Base-by-base conservation (phyloP, 2,329 filamentous ascomycete genomes). In the Beauveria caledonica region DNA sequence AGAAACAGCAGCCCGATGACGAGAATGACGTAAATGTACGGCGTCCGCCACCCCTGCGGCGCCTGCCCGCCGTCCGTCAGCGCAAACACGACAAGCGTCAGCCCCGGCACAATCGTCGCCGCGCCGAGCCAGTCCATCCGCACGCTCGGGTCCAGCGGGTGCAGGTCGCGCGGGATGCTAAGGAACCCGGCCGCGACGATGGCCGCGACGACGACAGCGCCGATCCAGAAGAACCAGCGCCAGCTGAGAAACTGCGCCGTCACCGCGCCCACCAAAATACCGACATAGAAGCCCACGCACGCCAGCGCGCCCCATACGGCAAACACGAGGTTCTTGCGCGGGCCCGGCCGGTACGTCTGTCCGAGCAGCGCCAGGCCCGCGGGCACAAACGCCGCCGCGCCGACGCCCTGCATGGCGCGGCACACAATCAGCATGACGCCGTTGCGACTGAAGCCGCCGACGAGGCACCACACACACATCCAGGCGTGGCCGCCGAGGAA, bases 41-140 rank as follows among this genome's bases (percentile, higher is more conserved):
- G 86, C 0, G 86, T 90, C n/a, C 72, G 76, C 88, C 89, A 93
- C 1, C 86, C 83, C 3, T 84, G 69, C 0, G 85, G 81, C 0
- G 87, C 87, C 69, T 90, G 84, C 0, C 85, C 82, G 8, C 85
- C 86, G 52, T 90, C 86, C 0, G 89, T 92, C 56, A 94, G 81
- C 0, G 89, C 87, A 66, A 86, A 93, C 0, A 91, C 86, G 64
- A 90, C 77, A 27, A 94, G 77, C 2, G 88, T 78, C 13, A 92
- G 71, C 0, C 86, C 89, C 0, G 80, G 78, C 0, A 89, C 78
- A 17, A 87, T 86, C 15, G 86, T 80, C 2, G 71, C 68, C 1
- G 81, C 73, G 0, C 88, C 88, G 60, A 78, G 74, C 81, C 85
- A 91, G 68, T 92, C 89, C 87, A 92, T 91, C 36, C 64, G 64